Evolutionary conservation across 2,329 filamentous ascomycete genomes (phyloP), one percentile per base, ranked within the genome.

Genomic region (Torrubiella hemipterigena): DNA sequence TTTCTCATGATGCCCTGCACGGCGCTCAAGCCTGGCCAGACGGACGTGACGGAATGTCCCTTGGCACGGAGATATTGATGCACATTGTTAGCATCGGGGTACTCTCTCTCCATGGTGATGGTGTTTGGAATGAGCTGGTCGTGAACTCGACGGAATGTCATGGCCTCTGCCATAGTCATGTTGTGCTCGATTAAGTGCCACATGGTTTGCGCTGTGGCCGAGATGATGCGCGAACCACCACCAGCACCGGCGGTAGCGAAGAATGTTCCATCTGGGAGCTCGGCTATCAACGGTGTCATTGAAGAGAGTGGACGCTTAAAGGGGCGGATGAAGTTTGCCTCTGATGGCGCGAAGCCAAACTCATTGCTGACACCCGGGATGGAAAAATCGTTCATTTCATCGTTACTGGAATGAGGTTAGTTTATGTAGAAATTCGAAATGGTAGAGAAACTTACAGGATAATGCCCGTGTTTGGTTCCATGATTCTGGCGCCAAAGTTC

Each of bases 201-300:
- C 5, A 86, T 58, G 23, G 77, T 76, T 49, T 85, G 82, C 7
- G 84, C 66, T 0, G 81, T 87, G 4, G 81, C 60, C 0, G 83
- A 89, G 49, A 87, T 84, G 58, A 94, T 94, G 17, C 82, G 70
- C 14, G 75, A 82, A 4, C 85, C 86, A 19, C 86, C 86, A 0
- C 85, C 83, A 0, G 83, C 78, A 24, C 84, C 84, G 7, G 82
- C 68, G 33, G 74, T 61, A 34, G 81, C 71, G 48, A 77, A 79
- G 2, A 93, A 64, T 1, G 61, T 66, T 13, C 73, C 69, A 44
- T 79, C 68, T 3, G 69, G 58, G 36, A 69, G 59, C 33, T 80
- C 73, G 40, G 78, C 72, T 31, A 93, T 87, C 34, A 84, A 64
- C 4, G 87, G 85, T 0, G 80, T 76, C 43, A 91, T 86, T 39